These are phyloP conservation scores for Hymenoscyphus salicellus DNA, from an alignment of 2,329 filamentous ascomycete species.

Conservation along the genomic window DNA sequence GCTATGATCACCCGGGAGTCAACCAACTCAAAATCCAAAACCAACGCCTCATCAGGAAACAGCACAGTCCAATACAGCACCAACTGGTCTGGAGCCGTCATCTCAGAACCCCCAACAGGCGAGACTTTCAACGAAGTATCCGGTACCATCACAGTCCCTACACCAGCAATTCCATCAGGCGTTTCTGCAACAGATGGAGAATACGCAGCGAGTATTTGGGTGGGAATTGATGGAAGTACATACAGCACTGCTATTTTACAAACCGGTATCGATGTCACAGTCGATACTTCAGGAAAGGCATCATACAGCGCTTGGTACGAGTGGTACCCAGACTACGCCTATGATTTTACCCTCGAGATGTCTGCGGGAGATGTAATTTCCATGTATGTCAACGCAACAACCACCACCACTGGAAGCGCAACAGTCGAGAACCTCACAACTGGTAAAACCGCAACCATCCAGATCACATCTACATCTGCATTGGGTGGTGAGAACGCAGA, in stretches of 20 bases:
- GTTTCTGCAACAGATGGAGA: no score
- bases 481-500: conserved; percentile 47
- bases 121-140: conserved; percentile 38
- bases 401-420: conserved; percentile 41
- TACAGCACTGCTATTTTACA: conserved; percentile 52
- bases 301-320: conserved; percentile 56
- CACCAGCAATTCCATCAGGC: conserved; percentile 19
- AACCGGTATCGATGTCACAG: conserved; percentile 55
- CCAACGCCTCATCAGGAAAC: background rate
- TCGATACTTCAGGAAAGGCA: conserved; percentile 38
- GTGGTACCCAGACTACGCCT: conserved; percentile 49
- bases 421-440: conserved; percentile 46
- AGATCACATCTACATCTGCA: conserved; percentile 34
- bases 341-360: no score
- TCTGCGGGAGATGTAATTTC: conserved; percentile 40
- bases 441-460: conserved; percentile 43
- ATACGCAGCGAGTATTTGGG: no score
- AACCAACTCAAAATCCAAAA: background rate
- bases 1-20: background rate
- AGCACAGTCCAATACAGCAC: conserved; percentile 18
- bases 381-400: conserved; percentile 36
- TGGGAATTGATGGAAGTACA: conserved; percentile 58
- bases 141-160: conserved; percentile 39
- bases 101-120: conserved; percentile 29
- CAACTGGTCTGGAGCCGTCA: conserved; percentile 42